A percentile compares a stretch with the other conserved stretches of the same genome.
Evolutionary conservation across 2,329 filamentous ascomycete genomes (phyloP).

Genomic region (Endoconidiophora polonica): DNA sequence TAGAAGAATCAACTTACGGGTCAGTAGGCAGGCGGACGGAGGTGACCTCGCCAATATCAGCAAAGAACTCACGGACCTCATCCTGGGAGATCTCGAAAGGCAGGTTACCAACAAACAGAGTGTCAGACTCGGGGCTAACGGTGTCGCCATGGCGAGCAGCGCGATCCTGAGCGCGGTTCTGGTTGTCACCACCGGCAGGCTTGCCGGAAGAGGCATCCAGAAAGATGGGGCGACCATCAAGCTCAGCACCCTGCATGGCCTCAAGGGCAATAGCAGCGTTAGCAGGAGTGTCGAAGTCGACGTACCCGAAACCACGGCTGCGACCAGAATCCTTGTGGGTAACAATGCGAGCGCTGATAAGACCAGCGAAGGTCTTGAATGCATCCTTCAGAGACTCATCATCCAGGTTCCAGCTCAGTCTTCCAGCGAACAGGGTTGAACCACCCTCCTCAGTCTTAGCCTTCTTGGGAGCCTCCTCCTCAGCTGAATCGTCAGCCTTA

Average conservation of each 20-base stretch:
- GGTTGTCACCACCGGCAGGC: slow-evolving; percentile 33
- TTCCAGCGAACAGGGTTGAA: slow-evolving; percentile 59
- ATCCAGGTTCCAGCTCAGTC: slow-evolving; percentile 79
- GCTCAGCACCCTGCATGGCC: slow-evolving; percentile 55
- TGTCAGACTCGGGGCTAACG: slow-evolving; percentile 64
- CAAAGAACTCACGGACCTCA: slow-evolving; percentile 56
- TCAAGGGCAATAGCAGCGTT: slow-evolving; percentile 56
- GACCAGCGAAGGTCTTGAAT: slow-evolving; percentile 63
- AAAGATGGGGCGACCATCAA: slow-evolving; percentile 61
- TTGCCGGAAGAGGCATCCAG: slow-evolving; percentile 45
- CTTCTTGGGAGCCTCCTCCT: slow-evolving; percentile 45
- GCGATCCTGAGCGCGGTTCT: slow-evolving; percentile 44
- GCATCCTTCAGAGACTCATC: slow-evolving; percentile 66
- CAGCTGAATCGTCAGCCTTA: slow-evolving; percentile 30
- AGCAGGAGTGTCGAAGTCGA: slow-evolving; percentile 59
- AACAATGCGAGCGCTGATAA: slow-evolving; percentile 61
- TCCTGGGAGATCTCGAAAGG: slow-evolving; percentile 72
- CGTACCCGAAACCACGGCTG: slow-evolving; percentile 86
- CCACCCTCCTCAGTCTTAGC: slow-evolving; percentile 39
- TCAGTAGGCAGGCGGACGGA: slow-evolving; percentile 82
- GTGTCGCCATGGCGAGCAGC: slow-evolving; percentile 61
- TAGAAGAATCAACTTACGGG: slow-evolving; percentile 30
- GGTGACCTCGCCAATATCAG: slow-evolving; percentile 50
- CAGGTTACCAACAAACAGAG: slow-evolving; percentile 83
- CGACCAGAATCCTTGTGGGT: slow-evolving; percentile 66